Conservation (phyloP, 2,329 filamentous ascomycete species). For the Pleurostoma richardsiae region DNA sequence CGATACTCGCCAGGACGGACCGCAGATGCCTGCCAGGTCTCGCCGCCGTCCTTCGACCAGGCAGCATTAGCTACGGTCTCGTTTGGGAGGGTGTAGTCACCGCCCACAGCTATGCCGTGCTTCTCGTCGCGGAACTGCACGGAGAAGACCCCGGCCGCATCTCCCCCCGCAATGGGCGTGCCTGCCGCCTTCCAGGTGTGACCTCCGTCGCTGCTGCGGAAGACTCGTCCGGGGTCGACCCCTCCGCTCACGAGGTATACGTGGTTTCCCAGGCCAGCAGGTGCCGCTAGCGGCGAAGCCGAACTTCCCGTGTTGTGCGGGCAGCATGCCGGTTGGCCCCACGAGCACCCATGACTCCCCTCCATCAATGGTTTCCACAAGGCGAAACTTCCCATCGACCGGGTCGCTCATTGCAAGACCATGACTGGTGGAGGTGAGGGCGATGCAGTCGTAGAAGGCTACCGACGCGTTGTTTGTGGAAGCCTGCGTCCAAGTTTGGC, state of each 20-base stretch:
- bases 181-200: conserved; percentile 17
- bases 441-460: conserved; percentile 27
- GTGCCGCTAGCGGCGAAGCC: conserved; percentile 27
- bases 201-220: conserved; percentile 20
- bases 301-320: conserved; percentile 19
- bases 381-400: conserved; percentile 22
- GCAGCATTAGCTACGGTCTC: conserved; percentile 15
- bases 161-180: conserved; percentile 18
- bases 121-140: conserved; percentile 21
- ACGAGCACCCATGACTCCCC: conserved; percentile 19
- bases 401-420: conserved; percentile 26
- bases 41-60: conserved; percentile 22
- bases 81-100: conserved; percentile 20
- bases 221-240: conserved; percentile 19
- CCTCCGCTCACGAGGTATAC: conserved; percentile 23
- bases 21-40: conserved; percentile 17
- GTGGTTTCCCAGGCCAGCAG: conserved; percentile 19
- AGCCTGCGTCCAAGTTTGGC: conserved; percentile 16
- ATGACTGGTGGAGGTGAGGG: conserved; percentile 15
- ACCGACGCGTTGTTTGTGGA: conserved; percentile 20
- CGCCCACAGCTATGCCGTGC: conserved; percentile 22
- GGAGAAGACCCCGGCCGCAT: conserved; percentile 23
- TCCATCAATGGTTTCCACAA: conserved; percentile 23
- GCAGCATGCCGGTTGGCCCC: conserved; percentile 16
- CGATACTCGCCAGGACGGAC: conserved; percentile 23